Conservation (phyloP, 2,329 filamentous ascomycete species). For the Ophiostoma australiae region DNA sequence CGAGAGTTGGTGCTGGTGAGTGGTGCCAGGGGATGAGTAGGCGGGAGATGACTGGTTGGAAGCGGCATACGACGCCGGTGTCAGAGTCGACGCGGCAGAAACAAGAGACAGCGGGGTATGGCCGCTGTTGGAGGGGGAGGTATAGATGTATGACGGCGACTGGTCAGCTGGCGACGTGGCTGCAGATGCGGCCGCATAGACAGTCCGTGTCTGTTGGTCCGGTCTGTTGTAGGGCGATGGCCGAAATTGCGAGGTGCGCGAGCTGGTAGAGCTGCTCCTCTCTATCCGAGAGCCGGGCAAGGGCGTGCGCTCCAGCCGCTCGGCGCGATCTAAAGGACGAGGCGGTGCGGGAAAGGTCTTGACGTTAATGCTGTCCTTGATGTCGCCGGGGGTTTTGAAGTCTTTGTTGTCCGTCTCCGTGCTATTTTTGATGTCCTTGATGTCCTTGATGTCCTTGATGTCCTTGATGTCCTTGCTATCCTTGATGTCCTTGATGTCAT, state of each 20-base stretch:
- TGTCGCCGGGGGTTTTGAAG: neutral
- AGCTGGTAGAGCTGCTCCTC: neutral
- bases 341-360: neutral
- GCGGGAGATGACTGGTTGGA: neutral
- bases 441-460: no score
- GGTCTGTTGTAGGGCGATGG: neutral
- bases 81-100: conserved; percentile 30
- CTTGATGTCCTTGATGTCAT: neutral
- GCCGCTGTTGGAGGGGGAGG: neutral
- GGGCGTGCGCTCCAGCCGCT: neutral
- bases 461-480: no score
- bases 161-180: neutral
- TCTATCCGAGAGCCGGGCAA: neutral
- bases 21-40: neutral
- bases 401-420: neutral
- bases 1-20: neutral
- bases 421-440: neutral
- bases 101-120: neutral
- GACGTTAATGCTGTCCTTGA: neutral
- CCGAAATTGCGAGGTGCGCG: no score
- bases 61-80: conserved; percentile 35
- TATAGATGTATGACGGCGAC: neutral
- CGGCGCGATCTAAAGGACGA: neutral
- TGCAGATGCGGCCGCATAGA: neutral
- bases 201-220: neutral